Base-by-base conservation (phyloP, 495 filamentous ascomycete species). In the Aspergillus indologenus region DNA sequence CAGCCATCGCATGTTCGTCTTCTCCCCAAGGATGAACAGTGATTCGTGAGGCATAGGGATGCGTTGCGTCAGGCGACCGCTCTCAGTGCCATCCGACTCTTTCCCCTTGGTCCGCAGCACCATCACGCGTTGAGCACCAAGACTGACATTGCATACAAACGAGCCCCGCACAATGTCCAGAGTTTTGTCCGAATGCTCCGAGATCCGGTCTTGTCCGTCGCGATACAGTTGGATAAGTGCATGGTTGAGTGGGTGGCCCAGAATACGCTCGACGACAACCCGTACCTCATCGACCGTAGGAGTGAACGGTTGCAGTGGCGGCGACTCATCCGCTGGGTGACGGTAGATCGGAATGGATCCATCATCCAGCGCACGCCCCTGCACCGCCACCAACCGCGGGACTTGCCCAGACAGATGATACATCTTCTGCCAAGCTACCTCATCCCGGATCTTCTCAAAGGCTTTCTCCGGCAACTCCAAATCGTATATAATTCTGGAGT, bases 111-210 rank as follows among this genome's bases (percentile, higher is more conserved):
- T 91, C 23, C 95, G 86, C 42, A 99, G 83, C 8, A 87, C 79
- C 94, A 99, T 96, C 4, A 87, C 90, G 58, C 94, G 83, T 73
- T 95, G 87, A 1, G 93, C 94, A 5, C 94, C 94, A 19, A 99
- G 79, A 58, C 90, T 96, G 48, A 97, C 86, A 67, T 98, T 98
- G 54, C 91, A 91, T 59, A 99, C 96, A 56, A 75, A 90, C 14
- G 86, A 92, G 14, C 82, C 86, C 45, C 81, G 85, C 34, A 83
- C 86, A 54, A 99, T 95, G 63, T 99, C 94, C 6, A 99, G 74
- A 0, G 93, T 96, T 74, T 99, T 99, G 66, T 99, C 94, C 26
- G 89, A 91, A 69, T 99, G 94, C 66, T 99, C 95, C 9, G 91
- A 96, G 59, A 99, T 99, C 63, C 90, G 88, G 70, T 98, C 94